Conservation (phyloP, 306 rosid species). For the Dalbergia cochinchinensis region DNA sequence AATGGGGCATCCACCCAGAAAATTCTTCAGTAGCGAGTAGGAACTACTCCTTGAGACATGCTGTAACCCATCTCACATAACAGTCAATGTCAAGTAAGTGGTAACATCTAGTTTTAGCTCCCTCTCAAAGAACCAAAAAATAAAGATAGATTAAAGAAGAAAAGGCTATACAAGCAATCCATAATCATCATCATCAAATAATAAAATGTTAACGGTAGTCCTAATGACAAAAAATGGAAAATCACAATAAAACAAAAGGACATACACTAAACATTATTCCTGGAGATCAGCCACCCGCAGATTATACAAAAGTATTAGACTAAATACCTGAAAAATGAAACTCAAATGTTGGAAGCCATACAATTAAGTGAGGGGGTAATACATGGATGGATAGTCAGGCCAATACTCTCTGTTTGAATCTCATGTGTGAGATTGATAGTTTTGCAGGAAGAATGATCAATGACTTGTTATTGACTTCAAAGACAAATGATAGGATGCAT, state of each 20-base stretch:
- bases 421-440: neutral
- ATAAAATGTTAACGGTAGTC: neutral
- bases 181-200: neutral
- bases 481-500: slow-evolving; percentile 5
- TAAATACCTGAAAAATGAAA: neutral
- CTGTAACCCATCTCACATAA: neutral
- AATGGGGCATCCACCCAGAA: slow-evolving; percentile 13
- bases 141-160: neutral
- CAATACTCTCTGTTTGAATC: neutral
- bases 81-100: neutral
- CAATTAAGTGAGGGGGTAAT: neutral
- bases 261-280: neutral
- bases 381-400: slow-evolving; percentile 4
- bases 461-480: neutral
- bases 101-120: neutral
- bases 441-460: neutral
- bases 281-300: neutral
- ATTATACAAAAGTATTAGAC: slow-evolving; percentile 1
- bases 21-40: too few species aligned
- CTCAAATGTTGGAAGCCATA: slow-evolving; percentile 20
- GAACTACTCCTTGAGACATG: neutral
- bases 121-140: neutral
- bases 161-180: neutral
- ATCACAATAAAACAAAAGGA: neutral
- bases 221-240: neutral